Base-by-base conservation (phyloP, 2,329 filamentous ascomycete genomes). In the Grosmannia clavigera region DNA sequence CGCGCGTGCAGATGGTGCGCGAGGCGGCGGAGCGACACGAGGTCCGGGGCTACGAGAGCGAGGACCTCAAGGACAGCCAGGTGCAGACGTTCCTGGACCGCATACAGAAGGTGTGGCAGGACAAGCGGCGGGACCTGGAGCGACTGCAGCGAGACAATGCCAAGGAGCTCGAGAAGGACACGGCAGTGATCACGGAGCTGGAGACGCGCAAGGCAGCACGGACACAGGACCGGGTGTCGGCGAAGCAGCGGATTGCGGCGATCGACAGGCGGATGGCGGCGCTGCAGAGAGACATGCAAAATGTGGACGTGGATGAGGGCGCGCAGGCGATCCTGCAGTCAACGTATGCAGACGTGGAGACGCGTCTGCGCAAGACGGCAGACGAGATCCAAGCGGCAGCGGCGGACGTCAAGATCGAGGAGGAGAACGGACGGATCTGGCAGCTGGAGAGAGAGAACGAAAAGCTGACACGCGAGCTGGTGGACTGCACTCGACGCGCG, bases 261-360 rank as follows among this genome's bases (percentile, higher is more conserved):
- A 91, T 94, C 65, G 90, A 95, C 62, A 84, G 81, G 67, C 87
- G 87, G 59, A 82, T 86, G 7, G 73, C 73, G 3, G 74, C 76
- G 1, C 77, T 92, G 40, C 89, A 95, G 68, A 79, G 76, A 55
- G 83, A 87, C 38, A 76, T 90, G 38, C 80, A 86, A 66, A 76
- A 78, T n/a, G 86, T 99, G 60, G 81, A 87, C 43, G 80, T 92
- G 35, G 92, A 99, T 66, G 92, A 97, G 73, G 92, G 92, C 3
- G 82, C 83, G 38, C 89, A 90, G 70, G 87, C 88, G 31, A 78
- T 88, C 3, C 78, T 96, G 7, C 87, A 94, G 66, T 82, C 85
- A 19, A 85, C 87, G 58, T 81, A 88, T 56, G 81, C 83, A 46
- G 88, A 94, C 48, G 78, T 88, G 0, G 81, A 87, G 62, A 74